Percentiles rank a stretch among this genome's conserved stretches.
phyloP scores from a whole-genome alignment of 345 rosid species.

The Populus deltoides region DNA sequence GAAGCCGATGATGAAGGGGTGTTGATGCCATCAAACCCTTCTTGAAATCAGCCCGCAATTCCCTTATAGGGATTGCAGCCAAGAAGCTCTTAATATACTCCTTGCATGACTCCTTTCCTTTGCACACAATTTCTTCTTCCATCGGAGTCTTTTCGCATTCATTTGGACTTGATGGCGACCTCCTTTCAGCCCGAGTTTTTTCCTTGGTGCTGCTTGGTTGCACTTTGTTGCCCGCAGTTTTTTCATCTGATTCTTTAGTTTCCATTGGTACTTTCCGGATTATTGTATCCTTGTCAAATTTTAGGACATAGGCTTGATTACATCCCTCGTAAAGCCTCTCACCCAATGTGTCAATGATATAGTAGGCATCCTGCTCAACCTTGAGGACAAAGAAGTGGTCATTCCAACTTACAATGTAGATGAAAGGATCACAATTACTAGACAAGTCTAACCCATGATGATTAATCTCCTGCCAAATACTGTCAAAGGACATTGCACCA shows the following conservation, averaged over 20 bases:
- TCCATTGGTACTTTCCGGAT: slow-evolving; percentile 26
- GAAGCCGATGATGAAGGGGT: slow-evolving; percentile 63
- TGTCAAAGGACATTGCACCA: slow-evolving; percentile 69
- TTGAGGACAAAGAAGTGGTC: slow-evolving; percentile 67
- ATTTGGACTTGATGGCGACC: neutral
- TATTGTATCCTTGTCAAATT: slow-evolving; percentile 45
- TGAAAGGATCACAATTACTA: slow-evolving; percentile 14
- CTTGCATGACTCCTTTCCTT: slow-evolving; percentile 63
- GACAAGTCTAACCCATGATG: slow-evolving; percentile 12
- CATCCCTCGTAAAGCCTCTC: slow-evolving; percentile 67
- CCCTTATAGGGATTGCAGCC: slow-evolving; percentile 62
- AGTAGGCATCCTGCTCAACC: slow-evolving; percentile 61
- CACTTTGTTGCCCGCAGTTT: slow-evolving; percentile 5
- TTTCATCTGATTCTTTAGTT: slow-evolving; percentile 21
- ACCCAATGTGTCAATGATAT: slow-evolving; percentile 64
- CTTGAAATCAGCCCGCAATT: slow-evolving; percentile 59
- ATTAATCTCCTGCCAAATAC: slow-evolving; percentile 62
- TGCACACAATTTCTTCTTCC: slow-evolving; percentile 37
- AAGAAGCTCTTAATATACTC: slow-evolving; percentile 66
- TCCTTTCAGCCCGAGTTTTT: slow-evolving; percentile 13
- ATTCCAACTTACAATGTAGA: slow-evolving; percentile 69
- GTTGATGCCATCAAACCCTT: slow-evolving; percentile 51
- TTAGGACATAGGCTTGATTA: slow-evolving; percentile 54
- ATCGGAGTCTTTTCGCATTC: neutral
- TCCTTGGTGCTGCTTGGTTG: neutral